Base-by-base conservation (phyloP, 208 protist genomes). In the Acanthamoeba royreba region DNA sequence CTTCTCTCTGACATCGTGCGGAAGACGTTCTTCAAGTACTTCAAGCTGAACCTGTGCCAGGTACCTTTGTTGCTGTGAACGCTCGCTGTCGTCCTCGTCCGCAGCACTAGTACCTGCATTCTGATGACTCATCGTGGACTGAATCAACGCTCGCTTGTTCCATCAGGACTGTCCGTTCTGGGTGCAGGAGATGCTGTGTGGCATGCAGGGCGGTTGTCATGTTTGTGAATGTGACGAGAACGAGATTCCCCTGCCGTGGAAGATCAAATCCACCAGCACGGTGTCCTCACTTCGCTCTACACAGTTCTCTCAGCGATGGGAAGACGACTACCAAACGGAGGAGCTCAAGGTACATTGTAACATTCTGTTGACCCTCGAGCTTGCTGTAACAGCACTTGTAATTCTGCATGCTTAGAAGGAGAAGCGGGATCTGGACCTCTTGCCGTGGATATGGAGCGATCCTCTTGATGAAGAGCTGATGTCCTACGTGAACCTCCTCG, bases 11-110 rank as follows among this genome's bases (percentile, higher is more conserved):
- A 94, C 49, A 40, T 96, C 13, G 95, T 94, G 33, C 22, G 0
- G 45, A 11, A 31, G 42, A 95, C 81, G 77, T 97, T 96, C 63
- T 97, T 97, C 79, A 96, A 95, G 86, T 96, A 96, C 79, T 97
- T 97, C 42, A 96, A 95, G 90, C 92, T 96, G 0, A 95, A 97
- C 79, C 81, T 97, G 22, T 79, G 69, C 40, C 46, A 83, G 55
- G 94, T 79, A 35, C 25, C 28, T 17, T 25, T 8, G 3, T n/a
- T 45, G n/a, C 33, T 89, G n/a, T 42, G 9, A 69, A 69, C 81
- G 55, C 66, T 89, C 43, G 38, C 5, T 42, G 0, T 42, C 43
- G 22, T 22, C 31, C 35, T 55, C 13, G 25, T 49, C 11, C 33
- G n/a, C 33, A 13, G 28, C 25, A 47, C 47, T 49, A 11, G 28